Evolutionary conservation across 352 stramenopile species (phyloP).

Genomic region (Phytopythium aichiense): DNA sequence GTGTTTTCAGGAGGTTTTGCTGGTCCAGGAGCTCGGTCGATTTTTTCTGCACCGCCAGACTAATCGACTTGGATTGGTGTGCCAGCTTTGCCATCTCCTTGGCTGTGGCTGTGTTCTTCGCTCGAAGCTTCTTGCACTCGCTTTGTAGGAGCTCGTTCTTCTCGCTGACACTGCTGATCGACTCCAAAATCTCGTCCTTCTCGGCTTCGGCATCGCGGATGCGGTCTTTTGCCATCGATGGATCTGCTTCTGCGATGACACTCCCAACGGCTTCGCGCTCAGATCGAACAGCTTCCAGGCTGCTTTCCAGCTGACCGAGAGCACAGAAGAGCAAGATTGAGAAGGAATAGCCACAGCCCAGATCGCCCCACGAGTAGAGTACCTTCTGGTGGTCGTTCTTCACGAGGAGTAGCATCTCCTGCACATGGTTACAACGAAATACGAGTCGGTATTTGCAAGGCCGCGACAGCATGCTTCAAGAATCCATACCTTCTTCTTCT

Average conservation of each 20-base stretch:
- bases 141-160: conserved; percentile 2
- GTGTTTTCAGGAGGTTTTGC: not conserved
- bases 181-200: conserved; percentile 1
- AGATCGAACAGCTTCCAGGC: not conserved
- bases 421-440: too few species aligned
- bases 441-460: not conserved
- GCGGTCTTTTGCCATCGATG: not conserved
- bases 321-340: not conserved
- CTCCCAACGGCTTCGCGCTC: not conserved
- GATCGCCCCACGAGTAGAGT: not conserved
- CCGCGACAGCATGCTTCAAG: not conserved
- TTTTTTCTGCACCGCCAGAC: not conserved
- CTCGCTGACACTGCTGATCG: conserved; percentile 6
- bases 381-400: not conserved
- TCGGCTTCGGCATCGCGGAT: not conserved
- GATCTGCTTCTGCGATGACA: not conserved
- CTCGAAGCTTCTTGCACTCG: conserved; percentile 3
- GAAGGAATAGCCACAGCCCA: too few species aligned
- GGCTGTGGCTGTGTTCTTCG: not conserved
- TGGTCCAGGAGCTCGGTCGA: not conserved
- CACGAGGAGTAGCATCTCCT: not conserved
- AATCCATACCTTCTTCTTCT: not conserved
- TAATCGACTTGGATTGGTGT: not conserved
- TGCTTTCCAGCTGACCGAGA: not conserved
- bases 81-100: conserved; percentile 1